Percentiles rank a stretch among this genome's conserved stretches.
phyloP scores from a whole-genome alignment of 2,329 filamentous ascomycete species.

The Rhynchosporium secalis region DNA sequence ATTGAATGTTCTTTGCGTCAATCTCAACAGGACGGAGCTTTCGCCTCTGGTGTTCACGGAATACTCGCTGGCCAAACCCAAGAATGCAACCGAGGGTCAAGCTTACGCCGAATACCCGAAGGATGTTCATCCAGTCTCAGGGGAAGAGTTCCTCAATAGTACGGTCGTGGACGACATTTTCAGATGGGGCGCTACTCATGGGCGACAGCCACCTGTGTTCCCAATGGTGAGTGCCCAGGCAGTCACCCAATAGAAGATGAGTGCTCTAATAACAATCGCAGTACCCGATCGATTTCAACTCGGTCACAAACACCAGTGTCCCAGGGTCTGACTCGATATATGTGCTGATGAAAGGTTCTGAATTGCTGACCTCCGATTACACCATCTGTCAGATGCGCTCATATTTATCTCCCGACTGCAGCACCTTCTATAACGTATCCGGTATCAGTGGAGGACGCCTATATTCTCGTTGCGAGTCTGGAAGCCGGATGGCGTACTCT shows the following conservation, averaged over 20 bases:
- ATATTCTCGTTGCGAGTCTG: slow-evolving; percentile 57
- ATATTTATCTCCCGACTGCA: slow-evolving; percentile 64
- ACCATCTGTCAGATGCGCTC: slow-evolving; percentile 68
- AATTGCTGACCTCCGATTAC: slow-evolving; percentile 49
- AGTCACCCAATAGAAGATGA: too few relatives aligned
- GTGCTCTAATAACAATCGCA: slow-evolving; percentile 30
- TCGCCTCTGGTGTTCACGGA: slow-evolving; percentile 61
- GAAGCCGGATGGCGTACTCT: slow-evolving; percentile 57
- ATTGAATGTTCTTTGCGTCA: slow-evolving; percentile 72
- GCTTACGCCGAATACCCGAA: slow-evolving; percentile 42
- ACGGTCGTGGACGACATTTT: slow-evolving; percentile 71
- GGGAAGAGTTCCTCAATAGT: slow-evolving; percentile 50
- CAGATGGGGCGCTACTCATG: slow-evolving; percentile 57
- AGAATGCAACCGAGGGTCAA: too few relatives aligned
- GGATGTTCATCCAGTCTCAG: slow-evolving; percentile 42
- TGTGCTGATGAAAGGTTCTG: slow-evolving; percentile 55
- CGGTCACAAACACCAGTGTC: slow-evolving; percentile 57
- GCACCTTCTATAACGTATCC: slow-evolving; percentile 59
- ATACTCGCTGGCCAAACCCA: slow-evolving; percentile 51
- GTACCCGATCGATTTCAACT: slow-evolving; percentile 65
- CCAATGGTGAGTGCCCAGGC: slow-evolving; percentile 41
- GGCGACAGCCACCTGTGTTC: slow-evolving; percentile 55
- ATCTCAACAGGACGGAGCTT: slow-evolving; percentile 60
- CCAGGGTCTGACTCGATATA: slow-evolving; percentile 60
- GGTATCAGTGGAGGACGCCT: slow-evolving; percentile 60